Evolutionary conservation across 129 eudicot genomes (phyloP), one percentile per base, ranked within the genome.

Genomic region (Flaveria trinervia): DNA sequence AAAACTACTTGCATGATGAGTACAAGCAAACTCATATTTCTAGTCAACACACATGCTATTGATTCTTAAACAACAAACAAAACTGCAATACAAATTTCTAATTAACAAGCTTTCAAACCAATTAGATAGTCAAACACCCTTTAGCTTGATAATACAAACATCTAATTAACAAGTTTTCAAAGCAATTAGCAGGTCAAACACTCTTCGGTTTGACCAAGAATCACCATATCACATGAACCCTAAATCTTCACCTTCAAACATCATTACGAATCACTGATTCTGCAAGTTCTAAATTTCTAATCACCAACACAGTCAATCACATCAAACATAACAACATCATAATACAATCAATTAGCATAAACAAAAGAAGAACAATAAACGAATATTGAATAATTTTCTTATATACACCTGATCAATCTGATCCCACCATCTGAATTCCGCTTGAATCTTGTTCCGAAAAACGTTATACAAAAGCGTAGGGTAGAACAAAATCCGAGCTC

Each of bases 361-460:
- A 20, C 15, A 52, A 49, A 2, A 44, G 1, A 16, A 26, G 2
- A 16, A 50, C 3, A 30, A 50, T 28, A 49, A 4, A 62, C 17
- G 33, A 4, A 20, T 3, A 74, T 7, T 12, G 20, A 3, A 15
- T 9, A 43, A 0, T 23, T 23, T 30, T 18, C 41, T 20, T 3
- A 25, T 30, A 33, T 22, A 16, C 17, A 93, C 98, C 98, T 93
- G 89, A 84, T 90, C 96, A 73, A 93, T 84, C 60, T 88, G 83
- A 43, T 93, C 98, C 98, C 98, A 93, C 98, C 98, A 93, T 59
- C 96, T 79, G 77, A 93, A 93, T 79, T 90, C 96, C 0, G 98
- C 6, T 41, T 90, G 85, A 81, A 88, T 81, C 51, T 91, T 93
- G 79, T 91, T 85, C 5, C 98, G 77, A 20, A 87, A 82, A 83